Percentiles rank a stretch among this genome's conserved stretches.
Evolutionary conservation across 2,329 filamentous ascomycete species (phyloP).

Genomic region (Hirsutella minnesotensis): DNA sequence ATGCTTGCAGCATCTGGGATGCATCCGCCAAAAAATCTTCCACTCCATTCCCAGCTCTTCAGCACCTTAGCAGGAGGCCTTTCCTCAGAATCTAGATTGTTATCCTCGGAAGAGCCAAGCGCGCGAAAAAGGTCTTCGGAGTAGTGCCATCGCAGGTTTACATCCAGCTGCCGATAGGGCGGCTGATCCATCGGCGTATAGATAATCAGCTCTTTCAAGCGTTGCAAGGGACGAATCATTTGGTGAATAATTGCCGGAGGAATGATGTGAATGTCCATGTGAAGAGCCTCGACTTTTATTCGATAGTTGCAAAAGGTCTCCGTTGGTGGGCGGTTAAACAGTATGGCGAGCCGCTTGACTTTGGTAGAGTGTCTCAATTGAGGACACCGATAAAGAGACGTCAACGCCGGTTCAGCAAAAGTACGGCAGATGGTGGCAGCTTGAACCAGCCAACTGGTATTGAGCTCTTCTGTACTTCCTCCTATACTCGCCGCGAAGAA

Average conservation of each 20-base stretch:
- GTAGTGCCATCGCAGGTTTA: conserved; percentile 57
- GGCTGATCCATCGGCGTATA: conserved; percentile 58
- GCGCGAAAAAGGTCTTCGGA: conserved; percentile 52
- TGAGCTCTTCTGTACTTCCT: conserved; percentile 25
- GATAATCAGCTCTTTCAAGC: conserved; percentile 58
- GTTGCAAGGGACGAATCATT: conserved; percentile 53
- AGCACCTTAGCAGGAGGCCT: conserved; percentile 25
- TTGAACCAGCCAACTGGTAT: conserved; percentile 52
- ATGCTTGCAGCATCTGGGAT: conserved; percentile 37
- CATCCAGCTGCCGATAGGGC: conserved; percentile 48
- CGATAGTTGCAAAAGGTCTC: conserved; percentile 50
- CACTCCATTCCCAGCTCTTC: conserved; percentile 50
- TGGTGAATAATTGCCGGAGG: conserved; percentile 27
- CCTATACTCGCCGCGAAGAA: conserved; percentile 46
- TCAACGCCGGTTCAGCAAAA: conserved; percentile 62
- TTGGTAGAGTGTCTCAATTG: conserved; percentile 41
- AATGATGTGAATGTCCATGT: conserved; percentile 58
- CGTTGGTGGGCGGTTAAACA: conserved; percentile 42
- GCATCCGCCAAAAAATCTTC: conserved; percentile 34
- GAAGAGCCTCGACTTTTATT: conserved; percentile 57
- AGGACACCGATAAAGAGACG: conserved; percentile 59
- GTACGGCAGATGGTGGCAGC: conserved; percentile 48
- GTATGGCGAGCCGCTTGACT: conserved; percentile 30
- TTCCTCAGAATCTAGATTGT: conserved; percentile 25
- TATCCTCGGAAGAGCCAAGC: conserved; percentile 31